A percentile compares a stretch with the other conserved stretches of the same genome.
These are phyloP conservation scores for Kazachstania africana DNA, from an alignment of 805 yeast genomes.

Conservation along the genomic window DNA sequence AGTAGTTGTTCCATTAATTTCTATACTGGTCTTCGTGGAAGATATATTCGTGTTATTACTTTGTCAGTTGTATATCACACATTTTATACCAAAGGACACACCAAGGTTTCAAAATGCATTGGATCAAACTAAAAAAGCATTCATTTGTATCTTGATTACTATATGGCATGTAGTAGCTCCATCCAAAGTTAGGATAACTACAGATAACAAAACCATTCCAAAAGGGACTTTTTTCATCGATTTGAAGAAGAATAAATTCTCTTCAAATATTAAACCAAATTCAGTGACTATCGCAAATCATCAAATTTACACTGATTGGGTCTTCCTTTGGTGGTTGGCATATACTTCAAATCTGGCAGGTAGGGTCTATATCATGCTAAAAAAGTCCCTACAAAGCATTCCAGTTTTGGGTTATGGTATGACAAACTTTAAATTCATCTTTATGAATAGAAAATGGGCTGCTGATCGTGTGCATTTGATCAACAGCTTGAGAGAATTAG, in stretches of 20 bases:
- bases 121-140: slow-evolving; percentile 45
- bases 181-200: slow-evolving; percentile 39
- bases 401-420: slow-evolving; percentile 84
- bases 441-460: slow-evolving; percentile 80
- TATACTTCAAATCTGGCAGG: slow-evolving; percentile 59
- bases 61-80: slow-evolving; percentile 34
- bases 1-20: not conserved
- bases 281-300: slow-evolving; percentile 76
- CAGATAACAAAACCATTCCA: slow-evolving; percentile 30
- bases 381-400: slow-evolving; percentile 54
- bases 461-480: slow-evolving; percentile 51
- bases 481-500: slow-evolving; percentile 43
- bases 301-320: slow-evolving; percentile 92
- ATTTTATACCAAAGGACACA: slow-evolving; percentile 16
- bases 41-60: slow-evolving; percentile 35
- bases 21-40: slow-evolving; percentile 12
- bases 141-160: slow-evolving; percentile 42
- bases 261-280: slow-evolving; percentile 33
- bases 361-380: slow-evolving; percentile 60
- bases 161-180: slow-evolving; percentile 42
- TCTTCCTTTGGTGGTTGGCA: slow-evolving; percentile 75
- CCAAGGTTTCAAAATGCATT: slow-evolving; percentile 31
- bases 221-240: slow-evolving; percentile 24
- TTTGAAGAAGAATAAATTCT: slow-evolving; percentile 13
- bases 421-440: slow-evolving; percentile 65